phyloP scores from a whole-genome alignment of 805 yeast genomes.

The Teunomyces lycoperdinae region DNA sequence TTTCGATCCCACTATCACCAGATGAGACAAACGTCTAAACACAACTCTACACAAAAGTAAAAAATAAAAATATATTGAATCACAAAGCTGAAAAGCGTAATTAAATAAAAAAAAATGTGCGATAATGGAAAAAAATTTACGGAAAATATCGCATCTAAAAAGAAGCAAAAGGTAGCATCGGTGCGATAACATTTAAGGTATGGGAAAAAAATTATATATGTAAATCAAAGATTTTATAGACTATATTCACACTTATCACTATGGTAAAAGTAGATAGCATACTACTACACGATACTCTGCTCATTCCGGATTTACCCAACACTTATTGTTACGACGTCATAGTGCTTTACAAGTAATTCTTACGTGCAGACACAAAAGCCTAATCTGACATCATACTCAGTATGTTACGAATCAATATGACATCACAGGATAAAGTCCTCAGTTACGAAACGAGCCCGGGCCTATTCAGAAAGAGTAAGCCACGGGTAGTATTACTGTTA shows the following conservation, averaged over 20 bases:
- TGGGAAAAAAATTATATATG: background rate
- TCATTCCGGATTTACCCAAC: background rate
- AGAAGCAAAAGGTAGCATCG: background rate
- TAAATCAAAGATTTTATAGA: too few relatives aligned
- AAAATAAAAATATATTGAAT: background rate
- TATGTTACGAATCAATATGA: background rate
- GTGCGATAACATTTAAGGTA: background rate
- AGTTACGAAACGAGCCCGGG: background rate
- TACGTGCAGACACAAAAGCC: slow-evolving; percentile 2
- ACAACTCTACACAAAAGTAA: background rate
- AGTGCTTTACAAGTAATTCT: background rate
- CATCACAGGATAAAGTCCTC: background rate
- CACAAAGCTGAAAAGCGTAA: background rate
- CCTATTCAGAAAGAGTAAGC: background rate
- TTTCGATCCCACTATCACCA: slow-evolving; percentile 3
- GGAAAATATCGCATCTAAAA: background rate
- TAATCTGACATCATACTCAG: background rate
- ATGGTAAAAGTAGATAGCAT: too few relatives aligned
- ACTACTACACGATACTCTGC: background rate
- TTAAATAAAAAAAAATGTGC: background rate
- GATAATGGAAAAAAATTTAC: background rate
- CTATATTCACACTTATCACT: too few relatives aligned
- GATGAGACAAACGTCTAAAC: slow-evolving; percentile 1
- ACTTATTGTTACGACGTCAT: background rate
- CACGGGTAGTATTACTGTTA: background rate